phyloP scores from a whole-genome alignment of 2,329 filamentous ascomycete genomes.

The Paraphaeosphaeria sporulosa region DNA sequence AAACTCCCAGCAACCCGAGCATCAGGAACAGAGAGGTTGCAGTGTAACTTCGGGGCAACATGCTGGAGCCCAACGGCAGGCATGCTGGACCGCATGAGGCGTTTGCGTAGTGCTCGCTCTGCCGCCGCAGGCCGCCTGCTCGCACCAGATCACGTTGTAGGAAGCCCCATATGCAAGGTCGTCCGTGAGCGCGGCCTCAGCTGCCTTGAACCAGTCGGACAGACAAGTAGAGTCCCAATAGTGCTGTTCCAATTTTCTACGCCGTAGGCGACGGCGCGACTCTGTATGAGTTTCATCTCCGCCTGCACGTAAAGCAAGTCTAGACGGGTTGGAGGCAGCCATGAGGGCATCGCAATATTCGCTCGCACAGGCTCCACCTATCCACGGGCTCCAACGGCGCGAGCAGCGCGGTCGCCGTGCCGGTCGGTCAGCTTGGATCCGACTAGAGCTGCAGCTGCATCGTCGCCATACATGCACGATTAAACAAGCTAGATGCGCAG shows the following conservation, averaged over 20 bases:
- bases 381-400: slow-evolving; percentile 39
- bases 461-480: slow-evolving; percentile 48
- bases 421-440: slow-evolving; percentile 48
- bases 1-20: slow-evolving; percentile 42
- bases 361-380: slow-evolving; percentile 35
- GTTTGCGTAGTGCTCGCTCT: slow-evolving; percentile 19
- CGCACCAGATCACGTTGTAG: slow-evolving; percentile 28
- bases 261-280: slow-evolving; percentile 39
- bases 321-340: slow-evolving; percentile 31
- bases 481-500: slow-evolving; percentile 47
- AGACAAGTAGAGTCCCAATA: slow-evolving; percentile 15
- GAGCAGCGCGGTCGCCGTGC: no score
- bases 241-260: slow-evolving; percentile 36
- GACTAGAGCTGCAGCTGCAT: slow-evolving; percentile 46
- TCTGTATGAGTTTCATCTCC: slow-evolving; percentile 43
- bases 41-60: slow-evolving; percentile 17
- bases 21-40: background rate
- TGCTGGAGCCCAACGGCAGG: slow-evolving; percentile 36
- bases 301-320: slow-evolving; percentile 29
- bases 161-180: slow-evolving; percentile 30
- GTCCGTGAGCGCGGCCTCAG: slow-evolving; percentile 39
- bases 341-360: slow-evolving; percentile 46
- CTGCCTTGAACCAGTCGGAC: slow-evolving; percentile 36
- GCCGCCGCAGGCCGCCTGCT: no score
- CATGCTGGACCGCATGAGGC: no score